Evolutionary conservation across 495 filamentous ascomycete genomes (phyloP).

Genomic region (Podospora comata): DNA sequence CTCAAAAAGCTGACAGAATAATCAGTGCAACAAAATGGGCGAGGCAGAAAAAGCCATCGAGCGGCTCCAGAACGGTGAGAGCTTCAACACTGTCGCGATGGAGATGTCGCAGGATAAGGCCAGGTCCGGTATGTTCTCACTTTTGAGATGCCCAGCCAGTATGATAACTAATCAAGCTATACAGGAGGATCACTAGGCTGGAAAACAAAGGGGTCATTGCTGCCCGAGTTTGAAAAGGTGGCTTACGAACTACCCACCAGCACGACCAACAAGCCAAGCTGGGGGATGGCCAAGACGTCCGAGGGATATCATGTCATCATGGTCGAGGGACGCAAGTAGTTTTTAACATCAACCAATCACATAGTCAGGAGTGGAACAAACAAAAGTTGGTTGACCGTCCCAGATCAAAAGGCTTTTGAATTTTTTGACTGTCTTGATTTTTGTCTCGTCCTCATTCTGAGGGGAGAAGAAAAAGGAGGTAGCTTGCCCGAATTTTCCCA

Average conservation of each 20-base stretch:
- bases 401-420: not conserved
- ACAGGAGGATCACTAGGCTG: constrained; percentile 78
- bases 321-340: constrained; percentile 53
- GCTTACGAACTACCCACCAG: constrained; percentile 77
- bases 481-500: not conserved
- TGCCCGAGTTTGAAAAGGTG: constrained; percentile 73
- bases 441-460: constrained; percentile 1
- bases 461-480: not conserved
- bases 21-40: constrained; percentile 78
- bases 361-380: not conserved
- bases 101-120: constrained; percentile 91
- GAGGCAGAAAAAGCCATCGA: constrained; percentile 85
- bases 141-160: not conserved
- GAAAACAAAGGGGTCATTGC: constrained; percentile 72
- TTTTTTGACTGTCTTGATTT: constrained; percentile 8
- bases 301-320: constrained; percentile 95
- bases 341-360: not conserved
- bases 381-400: constrained; percentile 5
- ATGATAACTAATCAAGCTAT: not conserved
- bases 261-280: constrained; percentile 71
- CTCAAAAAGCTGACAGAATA: not conserved
- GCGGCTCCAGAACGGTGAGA: constrained; percentile 70
- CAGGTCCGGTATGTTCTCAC: constrained; percentile 51
- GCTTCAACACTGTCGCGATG: constrained; percentile 85
- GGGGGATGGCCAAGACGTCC: constrained; percentile 74